A percentile compares a stretch with the other conserved stretches of the same genome.
Conservation (phyloP, 768 basidiomycete genomes). For the Clathrus columnatus region DNA sequence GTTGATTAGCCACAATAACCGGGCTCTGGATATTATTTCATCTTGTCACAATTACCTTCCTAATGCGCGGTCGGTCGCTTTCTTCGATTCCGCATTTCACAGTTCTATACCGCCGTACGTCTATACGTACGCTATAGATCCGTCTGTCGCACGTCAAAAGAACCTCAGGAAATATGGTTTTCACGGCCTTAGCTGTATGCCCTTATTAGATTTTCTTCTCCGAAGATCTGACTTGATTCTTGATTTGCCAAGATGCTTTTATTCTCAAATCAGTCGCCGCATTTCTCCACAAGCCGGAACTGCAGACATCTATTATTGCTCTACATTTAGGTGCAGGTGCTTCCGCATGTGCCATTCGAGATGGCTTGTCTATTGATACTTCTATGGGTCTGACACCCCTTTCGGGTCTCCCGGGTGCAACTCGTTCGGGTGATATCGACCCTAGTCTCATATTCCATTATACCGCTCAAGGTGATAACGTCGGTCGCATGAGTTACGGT, state of each 20-base stretch:
- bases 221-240: background rate
- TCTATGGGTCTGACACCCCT: conserved; percentile 90
- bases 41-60: conserved; percentile 57
- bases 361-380: conserved; percentile 73
- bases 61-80: conserved; percentile 63
- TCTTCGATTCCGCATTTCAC: conserved; percentile 87
- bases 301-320: conserved; percentile 63
- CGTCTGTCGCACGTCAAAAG: conserved; percentile 46
- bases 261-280: conserved; percentile 57
- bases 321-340: conserved; percentile 91
- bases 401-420: conserved; percentile 83
- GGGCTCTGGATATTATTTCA: conserved; percentile 51
- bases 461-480: conserved; percentile 32
- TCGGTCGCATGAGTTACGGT: conserved; percentile 47
- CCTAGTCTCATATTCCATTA: conserved; percentile 86
- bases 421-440: conserved; percentile 76
- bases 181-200: conserved; percentile 71
- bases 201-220: background rate
- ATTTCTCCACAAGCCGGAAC: conserved; percentile 45
- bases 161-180: conserved; percentile 87
- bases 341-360: conserved; percentile 64
- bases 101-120: conserved; percentile 66
- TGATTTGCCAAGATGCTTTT: conserved; percentile 40
- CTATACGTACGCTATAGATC: conserved; percentile 71
- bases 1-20: conserved; percentile 46